Percentiles rank a stretch among this genome's conserved stretches.
phyloP scores from a whole-genome alignment of 805 yeast genomes.

The Candida germanica region DNA sequence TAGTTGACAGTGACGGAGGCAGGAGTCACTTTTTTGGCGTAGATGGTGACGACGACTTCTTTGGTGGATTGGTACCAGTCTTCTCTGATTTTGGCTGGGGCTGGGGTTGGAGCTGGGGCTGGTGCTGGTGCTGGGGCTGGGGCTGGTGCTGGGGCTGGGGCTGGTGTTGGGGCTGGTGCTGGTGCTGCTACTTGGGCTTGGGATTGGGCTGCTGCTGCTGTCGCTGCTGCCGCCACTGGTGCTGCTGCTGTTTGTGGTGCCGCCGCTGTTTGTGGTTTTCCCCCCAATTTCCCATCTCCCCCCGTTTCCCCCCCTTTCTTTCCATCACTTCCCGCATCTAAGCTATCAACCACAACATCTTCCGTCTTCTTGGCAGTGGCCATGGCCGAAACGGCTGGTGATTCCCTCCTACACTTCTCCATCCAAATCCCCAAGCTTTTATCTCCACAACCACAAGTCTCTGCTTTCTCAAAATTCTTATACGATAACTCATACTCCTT shows the following conservation, averaged over 20 bases:
- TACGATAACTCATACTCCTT: constrained; percentile 42
- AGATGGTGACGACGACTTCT: constrained; percentile 63
- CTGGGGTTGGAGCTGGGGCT: constrained; percentile 40
- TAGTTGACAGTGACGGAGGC: constrained; percentile 44
- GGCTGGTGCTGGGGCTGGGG: neutral
- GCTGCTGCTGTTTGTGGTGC: neutral
- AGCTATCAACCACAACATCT: neutral
- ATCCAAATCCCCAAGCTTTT: constrained; percentile 49
- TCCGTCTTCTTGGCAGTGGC: constrained; percentile 4
- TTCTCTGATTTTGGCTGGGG: constrained; percentile 34
- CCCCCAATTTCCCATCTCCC: neutral
- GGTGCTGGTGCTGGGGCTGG: constrained; percentile 14
- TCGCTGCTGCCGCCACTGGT: constrained; percentile 1
- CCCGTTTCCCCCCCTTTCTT: neutral
- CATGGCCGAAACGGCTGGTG: neutral
- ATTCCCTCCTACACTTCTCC: constrained; percentile 32
- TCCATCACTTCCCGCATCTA: neutral
- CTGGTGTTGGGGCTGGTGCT: neutral
- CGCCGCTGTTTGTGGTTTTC: neutral
- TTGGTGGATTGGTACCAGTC: constrained; percentile 62
- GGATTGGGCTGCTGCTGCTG: neutral
- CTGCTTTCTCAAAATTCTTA: constrained; percentile 41
- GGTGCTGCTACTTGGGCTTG: neutral
- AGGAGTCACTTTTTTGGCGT: constrained; percentile 60
- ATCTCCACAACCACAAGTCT: constrained; percentile 42